These are phyloP conservation scores for Leucocoprinus sp. DNA, from an alignment of 768 basidiomycete genomes.

Conservation along the genomic window DNA sequence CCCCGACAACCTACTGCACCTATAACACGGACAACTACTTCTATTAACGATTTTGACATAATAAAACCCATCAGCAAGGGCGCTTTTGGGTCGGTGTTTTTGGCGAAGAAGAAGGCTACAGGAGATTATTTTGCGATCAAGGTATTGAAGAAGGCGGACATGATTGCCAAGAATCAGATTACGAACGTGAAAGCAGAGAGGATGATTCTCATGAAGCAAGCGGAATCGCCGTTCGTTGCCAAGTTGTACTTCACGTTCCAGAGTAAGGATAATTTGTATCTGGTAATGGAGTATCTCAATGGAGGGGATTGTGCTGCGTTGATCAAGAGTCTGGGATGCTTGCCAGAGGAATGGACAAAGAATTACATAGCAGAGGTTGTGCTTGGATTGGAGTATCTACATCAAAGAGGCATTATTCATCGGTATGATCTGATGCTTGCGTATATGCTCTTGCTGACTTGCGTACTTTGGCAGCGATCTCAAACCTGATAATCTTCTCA, in stretches of 20 bases:
- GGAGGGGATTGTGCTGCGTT: constrained; percentile 97
- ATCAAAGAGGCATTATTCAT: constrained; percentile 91
- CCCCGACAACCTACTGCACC: constrained; percentile 81
- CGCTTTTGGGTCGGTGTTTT: constrained; percentile 96
- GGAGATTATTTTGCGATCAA: constrained; percentile 99
- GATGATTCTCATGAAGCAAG: constrained; percentile 99
- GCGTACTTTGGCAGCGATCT: constrained; percentile 56
- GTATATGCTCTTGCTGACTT: constrained; percentile 11
- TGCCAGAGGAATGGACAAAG: constrained; percentile 96
- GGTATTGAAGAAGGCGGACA: constrained; percentile 99
- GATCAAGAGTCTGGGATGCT: constrained; percentile 87
- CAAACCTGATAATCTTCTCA: constrained; percentile 96
- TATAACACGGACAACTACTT: constrained; percentile 71
- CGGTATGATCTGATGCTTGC: constrained; percentile 46
- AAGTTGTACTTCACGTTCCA: constrained; percentile 99
- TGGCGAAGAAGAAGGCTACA: constrained; percentile 96
- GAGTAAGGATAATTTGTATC: constrained; percentile 96
- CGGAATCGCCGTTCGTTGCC: constrained; percentile 95
- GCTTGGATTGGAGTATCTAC: constrained; percentile 93
- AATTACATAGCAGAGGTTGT: constrained; percentile 96
- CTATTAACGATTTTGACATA: constrained; percentile 98
- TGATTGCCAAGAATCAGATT: constrained; percentile 99
- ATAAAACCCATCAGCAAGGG: constrained; percentile 99
- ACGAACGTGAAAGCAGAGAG: constrained; percentile 99
- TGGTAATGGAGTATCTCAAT: constrained; percentile 99